Evolutionary conservation across 2,329 filamentous ascomycete genomes (phyloP), one percentile per base, ranked within the genome.

Genomic region (Ascochyta clinopodiicola): DNA sequence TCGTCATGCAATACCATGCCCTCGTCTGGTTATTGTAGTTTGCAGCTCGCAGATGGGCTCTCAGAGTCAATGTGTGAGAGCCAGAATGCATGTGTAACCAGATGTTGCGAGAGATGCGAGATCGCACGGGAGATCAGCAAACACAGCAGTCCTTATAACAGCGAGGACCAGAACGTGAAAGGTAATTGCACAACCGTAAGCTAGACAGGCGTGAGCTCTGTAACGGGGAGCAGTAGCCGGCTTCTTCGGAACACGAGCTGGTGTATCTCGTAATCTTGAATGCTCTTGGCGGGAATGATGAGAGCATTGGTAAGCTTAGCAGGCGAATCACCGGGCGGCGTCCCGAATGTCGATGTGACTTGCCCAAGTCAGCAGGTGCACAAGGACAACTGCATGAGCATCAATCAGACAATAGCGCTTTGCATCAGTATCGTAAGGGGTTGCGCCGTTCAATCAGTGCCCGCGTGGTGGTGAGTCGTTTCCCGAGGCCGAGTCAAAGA

Each of bases 231-330:
- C 36, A 49, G 38, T 53, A 31, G 46, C 38, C 64, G 61, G 64
- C 52, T 62, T 32, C 40, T 25, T 60, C 66, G 62, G 66, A 64
- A 58, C 46, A 57, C 57, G 55, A 57, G 54, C 52, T 44, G 45
- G 46, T 40, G 34, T 43, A 36, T 59, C 43, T 52, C 56, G 63
- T 60, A 60, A 57, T 48, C 46, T 27, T 39, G 48, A 46, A 24
- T 37, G 29, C 39, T 48, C 61, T 53, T 51, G 56, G 56, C 57
- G 50, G 51, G 42, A 51, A 51, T 49, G 25, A 29, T 48, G 51
- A 51, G 44, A 44, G 56, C 56, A 66, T 64, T 66, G 64, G 64
- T 67, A 51, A 63, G 61, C 59, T 38, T 38, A 37, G 47, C 53
- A 53, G 42, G 53, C 47, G 37, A 51, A 56, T 51, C 56, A 53